phyloP scores from a whole-genome alignment of 2,329 filamentous ascomycete genomes.

The Curvularia sp. region DNA sequence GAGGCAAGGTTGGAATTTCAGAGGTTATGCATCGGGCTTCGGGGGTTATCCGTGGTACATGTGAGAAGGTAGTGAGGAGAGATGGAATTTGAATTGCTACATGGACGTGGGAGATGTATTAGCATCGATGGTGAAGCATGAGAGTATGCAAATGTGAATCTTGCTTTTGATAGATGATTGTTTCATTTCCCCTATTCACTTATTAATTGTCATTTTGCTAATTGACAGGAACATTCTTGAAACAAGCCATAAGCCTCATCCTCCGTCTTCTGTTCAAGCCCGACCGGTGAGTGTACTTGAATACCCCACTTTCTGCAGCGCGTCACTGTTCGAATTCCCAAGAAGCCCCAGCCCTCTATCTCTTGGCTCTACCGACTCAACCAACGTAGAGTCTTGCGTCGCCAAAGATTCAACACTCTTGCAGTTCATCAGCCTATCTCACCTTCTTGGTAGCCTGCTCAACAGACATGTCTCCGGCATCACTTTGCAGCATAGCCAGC shows the following conservation, averaged over 20 bases:
- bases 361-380: not conserved
- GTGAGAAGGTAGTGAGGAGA: not conserved
- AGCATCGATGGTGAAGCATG: too few species aligned
- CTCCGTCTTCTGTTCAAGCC: not conserved
- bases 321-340: not conserved
- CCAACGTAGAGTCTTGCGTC: not conserved
- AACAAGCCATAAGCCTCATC: not conserved
- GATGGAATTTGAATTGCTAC: too few species aligned
- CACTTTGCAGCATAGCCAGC: conserved; percentile 16
- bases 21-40: conserved; percentile 6
- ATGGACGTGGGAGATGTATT: not conserved
- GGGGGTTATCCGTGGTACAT: conserved; percentile 5
- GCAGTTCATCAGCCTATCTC: not conserved
- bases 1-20: conserved; percentile 11
- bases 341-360: not conserved
- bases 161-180: not conserved
- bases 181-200: not conserved
- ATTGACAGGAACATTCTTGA: not conserved
- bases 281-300: not conserved
- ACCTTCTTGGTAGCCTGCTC: conserved; percentile 24
- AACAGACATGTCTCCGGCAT: conserved; percentile 17
- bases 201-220: not conserved
- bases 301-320: not conserved
- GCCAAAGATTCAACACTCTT: not conserved
- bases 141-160: not conserved